Percentiles rank a stretch among this genome's conserved stretches.
These are phyloP conservation scores for Ustilago vetiveriae DNA, from an alignment of 1,284 basidiomycete species.

Conservation along the genomic window DNA sequence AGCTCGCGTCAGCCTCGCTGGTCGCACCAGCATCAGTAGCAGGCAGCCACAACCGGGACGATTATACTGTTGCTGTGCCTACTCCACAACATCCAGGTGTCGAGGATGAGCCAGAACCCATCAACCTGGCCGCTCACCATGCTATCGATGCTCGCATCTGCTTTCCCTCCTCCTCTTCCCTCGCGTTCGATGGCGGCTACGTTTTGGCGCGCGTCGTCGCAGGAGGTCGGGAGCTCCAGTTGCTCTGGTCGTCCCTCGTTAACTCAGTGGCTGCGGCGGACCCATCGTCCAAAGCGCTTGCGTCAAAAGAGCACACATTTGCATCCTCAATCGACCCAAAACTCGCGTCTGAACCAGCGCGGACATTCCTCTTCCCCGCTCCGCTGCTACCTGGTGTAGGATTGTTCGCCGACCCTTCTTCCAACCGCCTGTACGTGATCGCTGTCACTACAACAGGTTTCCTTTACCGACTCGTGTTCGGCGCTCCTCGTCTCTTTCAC, in stretches of 20 bases:
- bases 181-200: constrained; percentile 27
- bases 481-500: constrained; percentile 43
- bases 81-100: constrained; percentile 47
- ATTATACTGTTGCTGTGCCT: constrained; percentile 34
- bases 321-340: constrained; percentile 24
- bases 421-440: constrained; percentile 44
- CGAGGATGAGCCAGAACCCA: constrained; percentile 16
- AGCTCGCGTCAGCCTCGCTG: constrained; percentile 42
- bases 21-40: constrained; percentile 14
- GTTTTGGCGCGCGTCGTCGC: constrained; percentile 49
- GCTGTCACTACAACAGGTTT: constrained; percentile 51
- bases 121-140: constrained; percentile 30
- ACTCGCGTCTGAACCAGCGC: constrained; percentile 26
- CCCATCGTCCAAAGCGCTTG: constrained; percentile 13
- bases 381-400: constrained; percentile 50
- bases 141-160: constrained; percentile 40
- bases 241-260: constrained; percentile 41
- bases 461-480: constrained; percentile 51
- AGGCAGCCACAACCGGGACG: constrained; percentile 12
- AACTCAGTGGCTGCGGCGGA: constrained; percentile 9
- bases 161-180: constrained; percentile 24
- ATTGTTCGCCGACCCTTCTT: constrained; percentile 38
- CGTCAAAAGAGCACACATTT: constrained; percentile 16
- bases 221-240: constrained; percentile 46
- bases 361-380: constrained; percentile 52